Conservation (phyloP, 768 basidiomycete genomes). For the Daedalea quercina region DNA sequence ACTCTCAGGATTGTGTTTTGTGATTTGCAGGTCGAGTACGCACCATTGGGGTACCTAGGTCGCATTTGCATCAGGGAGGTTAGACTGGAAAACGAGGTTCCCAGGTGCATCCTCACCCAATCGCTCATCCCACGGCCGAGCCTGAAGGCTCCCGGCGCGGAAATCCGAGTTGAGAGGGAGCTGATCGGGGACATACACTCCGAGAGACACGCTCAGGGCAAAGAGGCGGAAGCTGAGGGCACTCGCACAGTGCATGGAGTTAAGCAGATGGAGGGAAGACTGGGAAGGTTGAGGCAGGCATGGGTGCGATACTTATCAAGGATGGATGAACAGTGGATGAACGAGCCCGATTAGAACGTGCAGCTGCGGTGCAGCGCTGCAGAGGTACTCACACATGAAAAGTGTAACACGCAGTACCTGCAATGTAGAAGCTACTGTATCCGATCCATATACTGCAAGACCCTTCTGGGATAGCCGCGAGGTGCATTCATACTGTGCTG, state of each 20-base stretch:
- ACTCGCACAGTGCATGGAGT: neutral
- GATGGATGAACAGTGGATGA: no score
- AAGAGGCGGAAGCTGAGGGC: neutral
- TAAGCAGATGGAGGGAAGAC: neutral
- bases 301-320: no score
- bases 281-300: no score
- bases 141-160: neutral
- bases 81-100: neutral
- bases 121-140: neutral
- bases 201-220: neutral
- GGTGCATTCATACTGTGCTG: no score
- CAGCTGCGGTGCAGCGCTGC: no score
- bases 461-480: no score
- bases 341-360: no score
- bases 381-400: no score
- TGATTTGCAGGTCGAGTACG: no score
- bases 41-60: neutral
- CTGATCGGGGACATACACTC: neutral
- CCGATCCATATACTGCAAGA: no score
- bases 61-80: neutral
- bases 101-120: neutral
- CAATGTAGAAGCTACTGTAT: no score
- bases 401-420: no score
- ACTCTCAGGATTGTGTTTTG: neutral
- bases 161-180: neutral